Conservation (phyloP, 2,329 filamentous ascomycete species). For the Chaetoscypha palmicola region DNA sequence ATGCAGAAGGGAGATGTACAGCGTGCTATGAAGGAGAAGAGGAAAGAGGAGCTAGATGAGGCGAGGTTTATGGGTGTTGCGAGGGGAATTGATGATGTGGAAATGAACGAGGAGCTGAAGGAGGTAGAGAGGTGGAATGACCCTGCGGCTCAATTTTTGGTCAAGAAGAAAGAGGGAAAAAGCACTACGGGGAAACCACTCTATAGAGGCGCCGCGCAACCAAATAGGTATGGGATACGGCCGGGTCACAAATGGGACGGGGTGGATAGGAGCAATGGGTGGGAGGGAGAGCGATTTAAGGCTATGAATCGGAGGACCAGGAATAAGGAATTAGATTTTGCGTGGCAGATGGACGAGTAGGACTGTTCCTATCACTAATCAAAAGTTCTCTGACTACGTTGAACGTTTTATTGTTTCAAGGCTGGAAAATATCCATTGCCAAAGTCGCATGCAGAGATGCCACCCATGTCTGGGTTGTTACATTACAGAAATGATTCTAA, state of each 20-base stretch:
- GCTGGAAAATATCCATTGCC: too few species aligned
- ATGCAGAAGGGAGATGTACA: slow-evolving; percentile 83
- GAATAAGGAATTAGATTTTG: slow-evolving; percentile 75
- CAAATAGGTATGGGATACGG: slow-evolving; percentile 88
- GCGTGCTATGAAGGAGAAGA: slow-evolving; percentile 54
- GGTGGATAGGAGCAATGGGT: slow-evolving; percentile 87
- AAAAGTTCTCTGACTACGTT: too few species aligned
- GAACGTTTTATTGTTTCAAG: too few species aligned
- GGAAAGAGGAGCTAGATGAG: slow-evolving; percentile 65
- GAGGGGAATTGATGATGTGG: slow-evolving; percentile 72
- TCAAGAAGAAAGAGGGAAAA: slow-evolving; percentile 29
- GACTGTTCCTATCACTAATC: background rate
- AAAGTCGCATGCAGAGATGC: background rate
- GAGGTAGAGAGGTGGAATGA: slow-evolving; percentile 82
- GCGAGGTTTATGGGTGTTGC: slow-evolving; percentile 78
- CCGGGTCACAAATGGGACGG: slow-evolving; percentile 96
- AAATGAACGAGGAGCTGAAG: slow-evolving; percentile 78
- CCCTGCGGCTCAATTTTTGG: slow-evolving; percentile 77
- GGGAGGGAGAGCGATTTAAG: slow-evolving; percentile 88
- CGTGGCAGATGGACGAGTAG: slow-evolving; percentile 94
- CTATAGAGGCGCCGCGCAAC: slow-evolving; percentile 73
- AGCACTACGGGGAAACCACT: slow-evolving; percentile 33
- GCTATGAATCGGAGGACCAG: slow-evolving; percentile 72
- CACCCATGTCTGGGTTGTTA: background rate
- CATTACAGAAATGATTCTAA: too few species aligned